A percentile compares a stretch with the other conserved stretches of the same genome.
Conservation (phyloP, 2,329 filamentous ascomycete species). For the Sordariomycetes sp. region DNA sequence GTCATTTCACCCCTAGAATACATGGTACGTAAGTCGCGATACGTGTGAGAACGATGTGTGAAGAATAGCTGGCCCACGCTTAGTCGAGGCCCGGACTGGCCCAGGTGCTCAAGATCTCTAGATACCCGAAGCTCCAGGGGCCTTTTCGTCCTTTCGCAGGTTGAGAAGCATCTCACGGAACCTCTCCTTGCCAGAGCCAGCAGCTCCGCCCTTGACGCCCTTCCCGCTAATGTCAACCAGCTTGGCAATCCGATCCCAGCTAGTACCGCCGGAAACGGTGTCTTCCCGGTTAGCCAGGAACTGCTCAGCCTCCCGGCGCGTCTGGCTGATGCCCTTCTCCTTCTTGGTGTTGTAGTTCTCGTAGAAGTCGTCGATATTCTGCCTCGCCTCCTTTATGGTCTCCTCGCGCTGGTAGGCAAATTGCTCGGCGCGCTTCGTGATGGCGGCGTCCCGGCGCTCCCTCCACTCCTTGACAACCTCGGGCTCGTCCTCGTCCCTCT, state of each 20-base stretch:
- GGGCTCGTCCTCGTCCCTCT: constrained; percentile 65
- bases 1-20: constrained; percentile 1
- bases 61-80: background rate
- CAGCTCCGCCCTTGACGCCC: constrained; percentile 73
- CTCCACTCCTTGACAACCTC: constrained; percentile 89
- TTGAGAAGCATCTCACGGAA: constrained; percentile 85
- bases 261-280: constrained; percentile 87
- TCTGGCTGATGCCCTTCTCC: constrained; percentile 84
- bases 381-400: constrained; percentile 78
- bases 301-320: constrained; percentile 83
- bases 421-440: constrained; percentile 75
- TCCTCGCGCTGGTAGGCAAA: constrained; percentile 73
- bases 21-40: background rate
- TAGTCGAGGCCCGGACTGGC: background rate
- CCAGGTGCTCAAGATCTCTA: constrained; percentile 19
- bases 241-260: constrained; percentile 97
- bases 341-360: constrained; percentile 98
- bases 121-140: constrained; percentile 55
- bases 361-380: constrained; percentile 98
- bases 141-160: constrained; percentile 88
- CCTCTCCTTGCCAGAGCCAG: constrained; percentile 87
- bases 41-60: background rate
- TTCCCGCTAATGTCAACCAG: constrained; percentile 96
- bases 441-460: constrained; percentile 72
- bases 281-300: constrained; percentile 85